Evolutionary conservation across 2,329 filamentous ascomycete genomes (phyloP), one percentile per base, ranked within the genome.

Genomic region (Epichloe bromicola): DNA sequence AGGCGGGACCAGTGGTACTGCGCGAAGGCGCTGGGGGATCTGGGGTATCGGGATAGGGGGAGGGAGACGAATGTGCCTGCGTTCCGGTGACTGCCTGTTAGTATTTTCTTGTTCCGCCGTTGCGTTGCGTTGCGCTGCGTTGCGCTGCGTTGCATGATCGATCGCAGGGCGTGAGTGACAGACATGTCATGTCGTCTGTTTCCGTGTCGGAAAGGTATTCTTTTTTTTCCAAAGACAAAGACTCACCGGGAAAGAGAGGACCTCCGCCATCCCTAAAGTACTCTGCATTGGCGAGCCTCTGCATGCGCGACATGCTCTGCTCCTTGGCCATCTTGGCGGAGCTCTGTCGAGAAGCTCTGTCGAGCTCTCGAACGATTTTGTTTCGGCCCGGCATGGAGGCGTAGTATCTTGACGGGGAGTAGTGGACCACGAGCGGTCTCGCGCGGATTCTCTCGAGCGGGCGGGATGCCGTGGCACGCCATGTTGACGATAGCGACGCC

Each of bases 11-110:
- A 67, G 42, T 67, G 63, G 60, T 75, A 72, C 14, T 55, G 55
- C 43, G 63, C 44, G 51, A 70, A 61, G 10, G 58, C 45, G 45
- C 36, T 2, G 36, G 63, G 63, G 40, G 55, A 54, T 23, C 56
- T 55, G 30, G 68, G 62, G 46, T 65, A 65, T 49, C 60, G 58
- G 3, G 65, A 63, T 26, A 72, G 46, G 1, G 1, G 69, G 10
- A 74, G 63, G 15, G 71, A 55, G 44, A 77, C 61, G 50, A 78
- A 73, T n/a, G 74, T 75, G 55, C 69, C 75, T 76, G 8, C 14
- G 37, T 34, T 14, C 5, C 2, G 38, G 1, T 5, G 26, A 50
- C 47, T 5, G 20, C 12, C 46, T 6, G 17, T 15, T 4, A 30
- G 17, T 36, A 19, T 5, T n/a, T 50, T 19, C 37, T 30, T 36